Evolutionary conservation across 2,329 filamentous ascomycete species (phyloP), one percentile per base, ranked within the genome.

Genomic region (Colletotrichum orchidophilum): DNA sequence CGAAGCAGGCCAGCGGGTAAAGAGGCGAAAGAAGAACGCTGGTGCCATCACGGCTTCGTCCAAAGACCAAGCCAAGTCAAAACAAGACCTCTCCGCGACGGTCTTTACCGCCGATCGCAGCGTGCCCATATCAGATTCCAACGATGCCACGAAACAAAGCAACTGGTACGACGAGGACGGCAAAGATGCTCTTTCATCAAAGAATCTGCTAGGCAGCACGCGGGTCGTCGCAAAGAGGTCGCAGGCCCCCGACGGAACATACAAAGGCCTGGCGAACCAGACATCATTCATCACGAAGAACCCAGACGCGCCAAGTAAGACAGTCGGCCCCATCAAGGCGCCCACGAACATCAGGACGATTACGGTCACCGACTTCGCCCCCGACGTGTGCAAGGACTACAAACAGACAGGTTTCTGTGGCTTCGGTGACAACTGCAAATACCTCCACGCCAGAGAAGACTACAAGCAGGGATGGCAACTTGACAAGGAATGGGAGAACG

Each of bases 401-500:
- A 81, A 81, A 70, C 74, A 77, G 74, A 93, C 83, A 26, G 91
- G 89, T 0, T 91, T 90, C 78, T 92, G 89, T 75, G 89, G 81
- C 0, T 82, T 82, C 42, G 78, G 93, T 31, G 94, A 96, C 79
- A 91, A 87, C 72, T 97, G 95, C 84, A 97, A 95, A 77, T 96
- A 91, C 78, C 78, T 94, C 0, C 94, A 96, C 77, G 90, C 90
- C 5, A 86, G 94, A 69, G 92, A 94, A 76, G 93, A 94, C 80
- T 93, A 94, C 78, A 94, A 96, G 76, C 93, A 95, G 79, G 96
- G 96, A 3, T 99, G 96, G 96, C 94, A 98, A 80, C 87, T 99
- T 5, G 96, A 99, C 80, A 88, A 89, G 63, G 96, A 98, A 59
- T 99, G 96, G 96, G 96, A 99, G 79, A 92, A 90, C 42, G 90